Base-by-base conservation (phyloP, 306 rosid species). In the Lablab purpureus region DNA sequence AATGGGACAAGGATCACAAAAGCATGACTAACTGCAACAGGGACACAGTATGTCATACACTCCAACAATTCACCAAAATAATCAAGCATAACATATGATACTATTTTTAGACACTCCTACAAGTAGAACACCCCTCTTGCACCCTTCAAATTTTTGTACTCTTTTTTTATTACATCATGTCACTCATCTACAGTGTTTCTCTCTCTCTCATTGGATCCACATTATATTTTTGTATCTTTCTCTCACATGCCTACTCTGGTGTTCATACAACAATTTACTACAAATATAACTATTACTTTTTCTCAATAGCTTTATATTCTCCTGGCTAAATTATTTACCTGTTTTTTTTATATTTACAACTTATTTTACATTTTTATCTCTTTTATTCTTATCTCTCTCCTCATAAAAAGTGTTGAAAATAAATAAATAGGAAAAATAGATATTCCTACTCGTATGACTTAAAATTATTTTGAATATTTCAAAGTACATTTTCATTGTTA, bases 1-100 rank as follows among this genome's bases (percentile, higher is more conserved):
- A 74, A 32, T 72, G 15, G 8, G 66, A 36, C 36, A 54, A 66
- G 10, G 8, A 49, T 71, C 9, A 10, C 68, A 32, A 63, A 63
- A 63, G 7, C 4, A 32, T 17, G n/a, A 30, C 65, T 11, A 59
- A 23, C 19, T 17, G 23, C 47, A 46, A 47, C 59, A 66, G 18
- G 40, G 23, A 18, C 34, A 17, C 37, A 41, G 7, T 21, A 22
- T 23, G 2, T 13, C 41, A 25, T 15, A 17, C 8, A 67, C 2
- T 22, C 22, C 36, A 23, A 45, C 5, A 23, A 58, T 11, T 22
- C 9, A 58, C 1, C 17, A 19, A 3, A 0, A 21, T 10, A 21
- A 22, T 10, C 10, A 55, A 55, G 62, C 23, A 22, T 55, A 30
- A 1, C 30, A 22, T 55, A 22, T 2, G 15, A 9, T 22, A 6